Evolutionary conservation across 2,329 filamentous ascomycete species (phyloP).

Genomic region (Fusarium sp.): DNA sequence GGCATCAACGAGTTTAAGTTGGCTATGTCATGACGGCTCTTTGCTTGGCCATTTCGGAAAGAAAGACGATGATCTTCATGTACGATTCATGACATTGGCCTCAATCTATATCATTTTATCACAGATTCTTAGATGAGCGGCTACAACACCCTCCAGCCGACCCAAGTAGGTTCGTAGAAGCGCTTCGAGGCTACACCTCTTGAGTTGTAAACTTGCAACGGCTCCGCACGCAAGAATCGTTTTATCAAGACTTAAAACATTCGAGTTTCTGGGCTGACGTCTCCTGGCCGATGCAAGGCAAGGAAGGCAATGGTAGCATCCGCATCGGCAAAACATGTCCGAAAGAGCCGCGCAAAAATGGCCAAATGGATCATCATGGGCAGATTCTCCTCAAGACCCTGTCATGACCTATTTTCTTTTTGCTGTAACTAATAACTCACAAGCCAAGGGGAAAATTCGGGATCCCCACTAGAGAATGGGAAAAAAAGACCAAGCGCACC

Average conservation of each 20-base stretch:
- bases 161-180: not conserved
- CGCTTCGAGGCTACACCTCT: not conserved
- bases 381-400: constrained; percentile 22
- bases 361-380: constrained; percentile 18
- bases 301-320: not conserved
- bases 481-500: constrained; percentile 23
- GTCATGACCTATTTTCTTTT: constrained; percentile 13
- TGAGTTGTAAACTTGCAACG: too few species aligned
- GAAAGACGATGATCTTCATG: not conserved
- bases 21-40: not conserved
- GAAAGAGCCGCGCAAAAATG: constrained; percentile 22
- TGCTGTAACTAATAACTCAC: too few species aligned
- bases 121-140: not conserved
- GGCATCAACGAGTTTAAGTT: not conserved
- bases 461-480: constrained; percentile 29
- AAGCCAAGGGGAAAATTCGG: constrained; percentile 37
- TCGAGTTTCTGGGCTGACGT: constrained; percentile 23
- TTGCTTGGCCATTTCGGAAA: not conserved
- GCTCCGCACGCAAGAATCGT: too few species aligned
- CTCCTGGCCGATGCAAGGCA: constrained; percentile 26
- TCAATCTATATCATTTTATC: not conserved
- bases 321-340: constrained; percentile 25
- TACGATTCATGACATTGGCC: constrained; percentile 10
- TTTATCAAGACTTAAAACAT: not conserved
- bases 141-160: not conserved